Evolutionary conservation across 176 grass and related monocot genomes (phyloP).

Genomic region (Musa beccarii): DNA sequence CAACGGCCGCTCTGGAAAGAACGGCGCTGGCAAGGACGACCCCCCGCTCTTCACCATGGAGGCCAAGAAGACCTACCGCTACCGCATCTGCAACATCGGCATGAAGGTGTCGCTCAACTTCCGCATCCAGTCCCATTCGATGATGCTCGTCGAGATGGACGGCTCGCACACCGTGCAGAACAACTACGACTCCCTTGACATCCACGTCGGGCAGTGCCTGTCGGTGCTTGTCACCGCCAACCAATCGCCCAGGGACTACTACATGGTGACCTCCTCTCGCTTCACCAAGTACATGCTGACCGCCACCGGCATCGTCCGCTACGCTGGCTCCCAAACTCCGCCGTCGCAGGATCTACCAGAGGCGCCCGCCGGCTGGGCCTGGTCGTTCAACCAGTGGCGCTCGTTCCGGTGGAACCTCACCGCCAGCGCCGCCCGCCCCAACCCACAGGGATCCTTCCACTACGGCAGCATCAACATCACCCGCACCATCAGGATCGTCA

Average conservation of each 20-base stretch:
- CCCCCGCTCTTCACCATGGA: slow-evolving; percentile 8
- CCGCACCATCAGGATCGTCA: background rate
- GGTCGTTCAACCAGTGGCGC: slow-evolving; percentile 19
- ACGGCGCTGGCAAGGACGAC: slow-evolving; percentile 10
- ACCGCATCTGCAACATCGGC: slow-evolving; percentile 11
- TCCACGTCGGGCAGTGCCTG: slow-evolving; percentile 14
- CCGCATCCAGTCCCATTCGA: slow-evolving; percentile 12
- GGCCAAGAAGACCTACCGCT: slow-evolving; percentile 9
- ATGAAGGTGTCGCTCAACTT: slow-evolving; percentile 17
- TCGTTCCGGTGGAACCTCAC: slow-evolving; percentile 20
- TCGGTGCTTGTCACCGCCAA: slow-evolving; percentile 8
- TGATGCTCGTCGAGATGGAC: slow-evolving; percentile 10
- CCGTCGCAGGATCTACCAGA: background rate
- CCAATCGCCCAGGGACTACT: slow-evolving; percentile 8
- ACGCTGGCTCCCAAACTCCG: background rate
- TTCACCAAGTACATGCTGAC: slow-evolving; percentile 6
- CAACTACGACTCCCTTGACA: slow-evolving; percentile 1
- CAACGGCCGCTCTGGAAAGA: background rate
- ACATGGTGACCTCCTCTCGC: slow-evolving; percentile 1
- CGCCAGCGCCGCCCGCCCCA: slow-evolving; percentile 19
- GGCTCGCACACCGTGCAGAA: slow-evolving; percentile 14
- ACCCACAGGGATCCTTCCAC: slow-evolving; percentile 19
- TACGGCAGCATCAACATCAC: slow-evolving; percentile 14
- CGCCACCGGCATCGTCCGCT: slow-evolving; percentile 1
- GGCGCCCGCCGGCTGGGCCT: background rate